Base-by-base conservation (phyloP, 2,329 filamentous ascomycete genomes). In the Moelleriella libera region DNA sequence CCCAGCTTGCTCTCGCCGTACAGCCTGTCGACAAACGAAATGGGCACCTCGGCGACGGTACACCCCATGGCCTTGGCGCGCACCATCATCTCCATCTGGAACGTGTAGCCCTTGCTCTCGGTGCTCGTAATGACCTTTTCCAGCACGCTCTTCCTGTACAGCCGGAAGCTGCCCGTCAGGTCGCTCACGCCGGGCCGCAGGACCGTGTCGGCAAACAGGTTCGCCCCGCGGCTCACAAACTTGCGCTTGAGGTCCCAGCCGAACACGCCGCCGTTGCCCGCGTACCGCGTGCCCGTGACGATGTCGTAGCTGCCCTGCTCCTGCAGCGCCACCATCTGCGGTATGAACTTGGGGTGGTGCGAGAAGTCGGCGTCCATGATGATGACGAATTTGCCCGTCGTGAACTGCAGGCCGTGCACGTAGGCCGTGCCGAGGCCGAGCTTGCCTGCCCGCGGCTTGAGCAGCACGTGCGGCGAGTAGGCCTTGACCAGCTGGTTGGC, bases 311-410 rank as follows among this genome's bases (percentile, higher is more conserved):
- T 80, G 54, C 73, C 82, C 51, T 64, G 65, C 65, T 80, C 77
- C 68, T 97, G 92, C 55, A 82, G 77, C 50, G 76, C 76, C 59
- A 98, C 87, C 88, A 98, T 97, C 62, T 83, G 75, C 47, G 89
- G 82, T 68, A 98, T 95, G 78, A 97, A 98, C 71, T 97, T 98
- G 62, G 92, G 92, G 74, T 98, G 92, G 72, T 98, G 92, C 58
- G 81, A 88, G 76, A 98, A 98, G 70, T 98, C 92, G 68, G 94
- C 92, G 72, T 98, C 92, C 92, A 98, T 98, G 76, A 98, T 98
- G 74, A 98, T 87, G 63, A 98, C 87, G 62, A 82, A 97, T 76
- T 94, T 96, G 59, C 92, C 92, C 28, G 82, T 88, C 29, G 77
- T 84, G 63, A 85, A 97, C 65, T 95, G 80, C 51, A 98, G 76